Evolutionary conservation across 192 early-diverging fungal species (phyloP).

Genomic region (Oehlia diaphana): DNA sequence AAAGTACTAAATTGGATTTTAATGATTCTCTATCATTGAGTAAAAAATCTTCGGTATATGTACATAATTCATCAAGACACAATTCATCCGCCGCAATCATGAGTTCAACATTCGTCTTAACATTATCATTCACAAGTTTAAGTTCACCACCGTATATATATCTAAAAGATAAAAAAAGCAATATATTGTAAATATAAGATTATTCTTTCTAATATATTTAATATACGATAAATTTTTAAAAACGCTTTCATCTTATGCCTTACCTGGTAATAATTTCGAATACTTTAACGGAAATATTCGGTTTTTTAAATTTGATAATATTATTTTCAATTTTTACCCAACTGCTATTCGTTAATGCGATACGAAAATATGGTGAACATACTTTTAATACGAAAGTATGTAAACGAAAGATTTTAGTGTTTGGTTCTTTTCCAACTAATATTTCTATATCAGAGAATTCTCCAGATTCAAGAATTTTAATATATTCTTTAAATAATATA

Average conservation of each 20-base stretch:
- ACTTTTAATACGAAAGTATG: not conserved
- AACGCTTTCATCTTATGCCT: no score
- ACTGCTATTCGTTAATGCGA: not conserved
- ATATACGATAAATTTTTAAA: not conserved
- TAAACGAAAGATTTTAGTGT: not conserved
- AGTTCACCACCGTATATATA: not conserved
- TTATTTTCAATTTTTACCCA: not conserved
- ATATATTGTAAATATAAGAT: no score
- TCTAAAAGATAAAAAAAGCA: not conserved
- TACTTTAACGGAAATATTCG: not conserved
- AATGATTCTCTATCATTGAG: not conserved
- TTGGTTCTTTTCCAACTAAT: not conserved
- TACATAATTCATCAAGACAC: not conserved
- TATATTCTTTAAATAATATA: not conserved
- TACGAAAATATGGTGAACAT: conserved; percentile 8
- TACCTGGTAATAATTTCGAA: not conserved
- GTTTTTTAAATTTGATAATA: not conserved
- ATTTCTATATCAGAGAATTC: not conserved
- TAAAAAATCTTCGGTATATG: not conserved
- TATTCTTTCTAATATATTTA: no score
- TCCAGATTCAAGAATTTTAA: not conserved
- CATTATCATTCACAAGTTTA: not conserved
- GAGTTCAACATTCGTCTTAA: not conserved
- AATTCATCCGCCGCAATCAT: not conserved
- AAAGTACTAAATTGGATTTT: not conserved